Percentiles rank a stretch among this genome's conserved stretches.
Evolutionary conservation across 2,329 filamentous ascomycete genomes (phyloP).

Genomic region (Stagonosporopsis cucurbitacearum): DNA sequence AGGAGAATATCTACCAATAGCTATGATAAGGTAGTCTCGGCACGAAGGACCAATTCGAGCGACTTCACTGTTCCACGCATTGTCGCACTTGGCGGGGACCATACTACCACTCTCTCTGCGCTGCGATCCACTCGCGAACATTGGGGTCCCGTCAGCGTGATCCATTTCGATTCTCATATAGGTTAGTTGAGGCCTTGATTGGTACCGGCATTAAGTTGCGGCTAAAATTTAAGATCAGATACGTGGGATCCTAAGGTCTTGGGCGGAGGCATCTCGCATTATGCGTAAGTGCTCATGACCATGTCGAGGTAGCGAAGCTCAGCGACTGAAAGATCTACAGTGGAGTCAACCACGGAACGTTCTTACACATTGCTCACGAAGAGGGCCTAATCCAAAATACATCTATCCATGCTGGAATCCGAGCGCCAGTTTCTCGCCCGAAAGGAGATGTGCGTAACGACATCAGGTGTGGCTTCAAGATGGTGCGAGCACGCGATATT

Average conservation of each 20-base stretch:
- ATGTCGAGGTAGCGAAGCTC: not conserved
- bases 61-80: conserved; percentile 58
- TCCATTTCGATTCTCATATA: conserved; percentile 64
- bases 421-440: conserved; percentile 59
- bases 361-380: conserved; percentile 67
- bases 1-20: not conserved
- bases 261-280: conserved; percentile 65
- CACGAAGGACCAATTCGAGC: conserved; percentile 54
- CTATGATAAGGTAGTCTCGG: conserved; percentile 51
- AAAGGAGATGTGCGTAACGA: conserved; percentile 64
- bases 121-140: conserved; percentile 57
- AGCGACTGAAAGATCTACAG: conserved; percentile 13
- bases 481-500: conserved; percentile 62
- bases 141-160: conserved; percentile 63
- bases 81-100: conserved; percentile 62
- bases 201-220: not conserved
- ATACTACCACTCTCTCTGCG: conserved; percentile 62
- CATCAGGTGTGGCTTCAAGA: conserved; percentile 64
- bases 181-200: conserved; percentile 32
- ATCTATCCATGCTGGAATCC: conserved; percentile 68
- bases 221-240: conserved; percentile 46
- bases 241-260: conserved; percentile 64
- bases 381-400: conserved; percentile 65
- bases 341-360: conserved; percentile 67
- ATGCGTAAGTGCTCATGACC: conserved; percentile 57